Evolutionary conservation across 83 land plant genomes (phyloP), one percentile per base, ranked within the genome.

Genomic region (Larix sibirica): DNA sequence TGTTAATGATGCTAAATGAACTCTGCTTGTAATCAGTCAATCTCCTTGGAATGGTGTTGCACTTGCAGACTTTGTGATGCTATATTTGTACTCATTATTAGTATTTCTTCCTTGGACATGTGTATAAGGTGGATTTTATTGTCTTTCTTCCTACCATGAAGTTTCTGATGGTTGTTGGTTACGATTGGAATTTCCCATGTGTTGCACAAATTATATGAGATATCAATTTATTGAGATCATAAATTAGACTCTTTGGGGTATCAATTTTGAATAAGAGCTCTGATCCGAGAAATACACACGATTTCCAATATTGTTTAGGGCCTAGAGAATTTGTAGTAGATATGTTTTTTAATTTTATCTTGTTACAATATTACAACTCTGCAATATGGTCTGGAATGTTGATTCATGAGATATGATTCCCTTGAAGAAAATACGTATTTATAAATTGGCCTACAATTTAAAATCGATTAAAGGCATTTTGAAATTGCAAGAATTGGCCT

Each of bases 1-100:
- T 20, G 94, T 92, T 31, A 92, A 92, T 83, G 59, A 92, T 86
- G 92, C 83, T 75, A 92, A 92, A 59, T 88, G 89, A n/a, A 8
- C 85, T 47, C 16, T 87, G 24, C 90, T 90, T 62, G 81, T 84
- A 2, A 86, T 92, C 38, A 88, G 86, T 58, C 94, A 92, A 83
- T 92, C 94, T 5, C 91, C 94, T 36, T 92, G 94, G 94, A 50
- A 92, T 84, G 94, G 94, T 62, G 83, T 90, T 36, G 86, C 91
- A 4, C 80, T 92, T 24, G 94, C 94, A 50, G 94, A 92, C 79
- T 87, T 85, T 87, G 94, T 92, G 79, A 89, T 91, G 93, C 93
- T 91, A 38, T 87, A 85, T 84, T 91, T 91, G 62, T 91, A 9
- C 89, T 92, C 60, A 92, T 92, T 16, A 92, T 92, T 81, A 92